A percentile compares a stretch with the other conserved stretches of the same genome.
These are phyloP conservation scores for Capronia coronata DNA, from an alignment of 2,329 filamentous ascomycete species.

Conservation along the genomic window DNA sequence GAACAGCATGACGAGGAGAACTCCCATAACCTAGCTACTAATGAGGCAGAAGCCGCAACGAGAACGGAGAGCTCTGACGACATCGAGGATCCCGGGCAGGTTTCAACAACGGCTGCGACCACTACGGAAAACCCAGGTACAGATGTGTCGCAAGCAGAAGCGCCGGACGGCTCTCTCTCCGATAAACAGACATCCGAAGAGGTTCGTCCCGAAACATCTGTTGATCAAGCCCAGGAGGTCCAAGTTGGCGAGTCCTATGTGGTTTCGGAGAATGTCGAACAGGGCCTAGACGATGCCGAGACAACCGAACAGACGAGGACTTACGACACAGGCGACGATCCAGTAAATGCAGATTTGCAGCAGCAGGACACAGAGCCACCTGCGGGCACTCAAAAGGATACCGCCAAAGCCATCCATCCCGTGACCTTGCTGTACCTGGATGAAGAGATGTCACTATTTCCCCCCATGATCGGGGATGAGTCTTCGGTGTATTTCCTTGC, in stretches of 20 bases:
- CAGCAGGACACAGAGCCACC: background rate
- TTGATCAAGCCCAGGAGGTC: background rate
- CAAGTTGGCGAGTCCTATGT: background rate
- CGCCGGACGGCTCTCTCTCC: background rate
- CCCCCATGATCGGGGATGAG: constrained; percentile 45
- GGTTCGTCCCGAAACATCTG: background rate
- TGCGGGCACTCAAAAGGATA: background rate
- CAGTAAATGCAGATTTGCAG: background rate
- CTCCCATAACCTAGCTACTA: constrained; percentile 3
- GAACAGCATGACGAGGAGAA: constrained; percentile 4
- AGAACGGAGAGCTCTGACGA: background rate
- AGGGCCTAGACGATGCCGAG: background rate
- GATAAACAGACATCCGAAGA: background rate
- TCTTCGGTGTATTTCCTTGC: constrained; percentile 52
- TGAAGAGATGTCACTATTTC: constrained; percentile 53
- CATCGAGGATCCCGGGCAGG: constrained; percentile 3
- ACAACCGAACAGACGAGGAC: background rate
- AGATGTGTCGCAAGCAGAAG: background rate
- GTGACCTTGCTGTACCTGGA: constrained; percentile 52
- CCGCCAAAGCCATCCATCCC: constrained; percentile 34
- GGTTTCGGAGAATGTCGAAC: background rate
- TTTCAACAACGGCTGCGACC: background rate
- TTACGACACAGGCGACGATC: background rate
- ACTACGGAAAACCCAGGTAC: background rate
- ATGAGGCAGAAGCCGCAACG: background rate